These are phyloP conservation scores for Talaromyces sp. DNA, from an alignment of 2,329 filamentous ascomycete genomes.

Conservation along the genomic window DNA sequence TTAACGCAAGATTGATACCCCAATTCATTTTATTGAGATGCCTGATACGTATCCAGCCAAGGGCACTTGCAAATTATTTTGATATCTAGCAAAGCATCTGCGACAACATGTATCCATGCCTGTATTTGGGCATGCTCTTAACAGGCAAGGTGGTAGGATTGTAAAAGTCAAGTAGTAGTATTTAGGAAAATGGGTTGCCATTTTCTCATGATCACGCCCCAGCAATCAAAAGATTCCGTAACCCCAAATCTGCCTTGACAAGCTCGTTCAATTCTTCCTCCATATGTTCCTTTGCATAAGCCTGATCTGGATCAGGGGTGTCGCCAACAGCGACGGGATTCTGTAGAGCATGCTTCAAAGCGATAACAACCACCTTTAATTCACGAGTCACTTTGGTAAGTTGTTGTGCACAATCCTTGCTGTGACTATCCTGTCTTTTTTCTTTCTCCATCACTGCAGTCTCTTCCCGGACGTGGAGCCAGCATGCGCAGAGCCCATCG, in stretches of 20 bases:
- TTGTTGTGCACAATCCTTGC: conserved; percentile 4
- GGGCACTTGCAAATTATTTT: too few species aligned
- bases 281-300: conserved; percentile 31
- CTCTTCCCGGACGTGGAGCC: conserved; percentile 57
- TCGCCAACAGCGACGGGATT: conserved; percentile 23
- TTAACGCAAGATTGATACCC: conserved; percentile 24
- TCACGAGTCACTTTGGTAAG: conserved; percentile 29
- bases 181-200: too few species aligned
- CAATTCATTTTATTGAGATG: too few species aligned
- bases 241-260: conserved; percentile 38
- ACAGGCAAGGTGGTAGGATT: too few species aligned
- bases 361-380: conserved; percentile 30
- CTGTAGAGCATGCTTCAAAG: conserved; percentile 35
- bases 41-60: too few species aligned
- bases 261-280: conserved; percentile 38
- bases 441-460: conserved; percentile 10
- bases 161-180: too few species aligned
- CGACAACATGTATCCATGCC: too few species aligned
- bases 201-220: too few species aligned
- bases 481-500: conserved; percentile 64
- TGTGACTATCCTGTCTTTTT: neutral
- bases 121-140: too few species aligned
- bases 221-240: too few species aligned
- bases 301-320: conserved; percentile 21
- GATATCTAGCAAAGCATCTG: too few species aligned